phyloP scores from a whole-genome alignment of 306 rosid species.

The Lupinus albus region DNA sequence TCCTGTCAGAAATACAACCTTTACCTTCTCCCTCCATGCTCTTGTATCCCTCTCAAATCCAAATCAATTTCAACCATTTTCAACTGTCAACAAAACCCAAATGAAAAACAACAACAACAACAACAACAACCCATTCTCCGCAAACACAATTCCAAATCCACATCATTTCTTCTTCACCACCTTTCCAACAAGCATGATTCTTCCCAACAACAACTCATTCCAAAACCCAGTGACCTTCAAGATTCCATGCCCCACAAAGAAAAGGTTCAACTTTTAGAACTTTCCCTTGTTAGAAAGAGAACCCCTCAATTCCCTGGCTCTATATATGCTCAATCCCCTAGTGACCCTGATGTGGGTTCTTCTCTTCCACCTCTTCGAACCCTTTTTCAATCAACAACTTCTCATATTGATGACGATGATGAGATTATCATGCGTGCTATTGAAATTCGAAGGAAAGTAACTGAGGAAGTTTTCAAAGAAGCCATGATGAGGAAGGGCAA shows the following conservation, averaged over 20 bases:
- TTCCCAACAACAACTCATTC: neutral
- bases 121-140: conserved; percentile 48
- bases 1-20: conserved; percentile 48
- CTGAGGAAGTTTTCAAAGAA: conserved; percentile 73
- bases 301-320: conserved; percentile 97
- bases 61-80: conserved; percentile 32
- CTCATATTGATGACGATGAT: neutral
- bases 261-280: conserved; percentile 63
- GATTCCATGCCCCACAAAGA: conserved; percentile 52
- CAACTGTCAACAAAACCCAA: conserved; percentile 46
- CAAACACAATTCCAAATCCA: conserved; percentile 81
- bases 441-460: conserved; percentile 83
- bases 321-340: conserved; percentile 74
- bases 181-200: conserved; percentile 36
- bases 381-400: conserved; percentile 40
- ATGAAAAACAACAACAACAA: neutral
- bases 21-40: conserved; percentile 27
- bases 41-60: conserved; percentile 34
- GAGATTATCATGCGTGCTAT: conserved; percentile 76
- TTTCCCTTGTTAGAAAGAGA: conserved; percentile 73
- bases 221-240: conserved; percentile 37
- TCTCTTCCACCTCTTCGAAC: conserved; percentile 62
- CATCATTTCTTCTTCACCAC: conserved; percentile 48
- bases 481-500: conserved; percentile 78
- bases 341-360: conserved; percentile 71